Evolutionary conservation across 2,329 filamentous ascomycete genomes (phyloP).

Genomic region (Berkeleyomyces rouxiae): DNA sequence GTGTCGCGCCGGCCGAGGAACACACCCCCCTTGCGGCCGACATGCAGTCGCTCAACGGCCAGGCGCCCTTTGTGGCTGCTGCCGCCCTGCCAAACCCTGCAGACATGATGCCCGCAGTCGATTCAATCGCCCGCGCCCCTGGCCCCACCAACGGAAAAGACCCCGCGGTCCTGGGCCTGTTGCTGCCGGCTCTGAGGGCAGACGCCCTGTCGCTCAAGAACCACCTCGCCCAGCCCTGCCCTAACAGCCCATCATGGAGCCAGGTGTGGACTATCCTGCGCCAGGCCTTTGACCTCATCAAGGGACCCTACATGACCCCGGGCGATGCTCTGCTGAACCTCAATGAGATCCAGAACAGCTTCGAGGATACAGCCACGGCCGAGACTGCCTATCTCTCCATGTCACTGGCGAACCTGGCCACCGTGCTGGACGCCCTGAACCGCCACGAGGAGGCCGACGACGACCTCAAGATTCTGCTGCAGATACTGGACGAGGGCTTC

Average conservation of each 20-base stretch:
- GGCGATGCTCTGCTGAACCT: slow-evolving; percentile 20
- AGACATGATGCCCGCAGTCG: slow-evolving; percentile 8
- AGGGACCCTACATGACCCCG: slow-evolving; percentile 18
- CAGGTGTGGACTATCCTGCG: slow-evolving; percentile 14
- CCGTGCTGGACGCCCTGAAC: slow-evolving; percentile 19
- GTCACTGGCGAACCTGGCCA: slow-evolving; percentile 23
- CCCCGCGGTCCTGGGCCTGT: slow-evolving; percentile 16
- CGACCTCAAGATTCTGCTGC: slow-evolving; percentile 19
- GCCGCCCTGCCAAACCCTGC: slow-evolving; percentile 11
- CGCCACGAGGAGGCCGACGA: slow-evolving; percentile 13
- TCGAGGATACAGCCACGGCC: neutral
- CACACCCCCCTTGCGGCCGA: slow-evolving; percentile 14
- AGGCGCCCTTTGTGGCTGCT: slow-evolving; percentile 13
- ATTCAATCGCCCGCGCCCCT: slow-evolving; percentile 3
- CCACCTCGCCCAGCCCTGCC: slow-evolving; percentile 16
- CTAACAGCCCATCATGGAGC: slow-evolving; percentile 14
- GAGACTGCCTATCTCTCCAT: slow-evolving; percentile 15
- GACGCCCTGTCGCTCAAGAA: slow-evolving; percentile 19
- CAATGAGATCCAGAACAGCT: slow-evolving; percentile 10
- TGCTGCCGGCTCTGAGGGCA: slow-evolving; percentile 18
- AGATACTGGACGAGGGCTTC: slow-evolving; percentile 20
- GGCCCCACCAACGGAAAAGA: neutral
- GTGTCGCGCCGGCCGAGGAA: slow-evolving; percentile 7
- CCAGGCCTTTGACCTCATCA: slow-evolving; percentile 17
- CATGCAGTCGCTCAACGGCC: slow-evolving; percentile 15